Conservation (phyloP, 371 early-diverging fungal genomes). For the Amoeboaphelidium protococcarum region DNA sequence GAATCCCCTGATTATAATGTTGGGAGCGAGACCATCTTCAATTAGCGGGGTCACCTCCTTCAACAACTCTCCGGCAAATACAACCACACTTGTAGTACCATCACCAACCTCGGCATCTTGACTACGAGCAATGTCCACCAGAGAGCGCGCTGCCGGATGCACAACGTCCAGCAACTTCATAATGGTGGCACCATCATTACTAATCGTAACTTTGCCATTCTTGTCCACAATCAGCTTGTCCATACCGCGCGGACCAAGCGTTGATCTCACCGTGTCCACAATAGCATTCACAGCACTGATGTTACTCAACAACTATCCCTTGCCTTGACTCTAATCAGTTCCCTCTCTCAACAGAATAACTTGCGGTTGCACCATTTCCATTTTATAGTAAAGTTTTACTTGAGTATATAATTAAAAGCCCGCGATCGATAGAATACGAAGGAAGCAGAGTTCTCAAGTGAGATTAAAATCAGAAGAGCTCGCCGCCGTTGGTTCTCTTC, state of each 20-base stretch:
- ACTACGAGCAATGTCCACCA: slow-evolving; percentile 91
- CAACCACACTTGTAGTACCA: slow-evolving; percentile 97
- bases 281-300: slow-evolving; percentile 89
- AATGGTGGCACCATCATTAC: slow-evolving; percentile 99
- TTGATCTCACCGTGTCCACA: slow-evolving; percentile 85
- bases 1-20: slow-evolving; percentile 81
- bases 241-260: slow-evolving; percentile 98
- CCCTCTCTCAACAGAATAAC: slow-evolving; percentile 96
- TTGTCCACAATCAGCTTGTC: slow-evolving; percentile 96
- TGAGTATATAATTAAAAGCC: no score
- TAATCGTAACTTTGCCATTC: slow-evolving; percentile 72
- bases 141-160: slow-evolving; percentile 95
- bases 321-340: slow-evolving; percentile 96
- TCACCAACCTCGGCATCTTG: slow-evolving; percentile 99
- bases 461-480: no score
- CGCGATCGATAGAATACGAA: no score
- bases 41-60: slow-evolving; percentile 75
- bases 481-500: no score
- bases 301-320: slow-evolving; percentile 91
- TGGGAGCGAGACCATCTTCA: slow-evolving; percentile 86
- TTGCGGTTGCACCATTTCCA: slow-evolving; percentile 97
- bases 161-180: slow-evolving; percentile 91
- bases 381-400: no score
- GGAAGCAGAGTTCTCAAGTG: no score
- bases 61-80: slow-evolving; percentile 90